Conservation (phyloP, 495 filamentous ascomycete species). For the Aspergillus sclerotiicarbonarius region DNA sequence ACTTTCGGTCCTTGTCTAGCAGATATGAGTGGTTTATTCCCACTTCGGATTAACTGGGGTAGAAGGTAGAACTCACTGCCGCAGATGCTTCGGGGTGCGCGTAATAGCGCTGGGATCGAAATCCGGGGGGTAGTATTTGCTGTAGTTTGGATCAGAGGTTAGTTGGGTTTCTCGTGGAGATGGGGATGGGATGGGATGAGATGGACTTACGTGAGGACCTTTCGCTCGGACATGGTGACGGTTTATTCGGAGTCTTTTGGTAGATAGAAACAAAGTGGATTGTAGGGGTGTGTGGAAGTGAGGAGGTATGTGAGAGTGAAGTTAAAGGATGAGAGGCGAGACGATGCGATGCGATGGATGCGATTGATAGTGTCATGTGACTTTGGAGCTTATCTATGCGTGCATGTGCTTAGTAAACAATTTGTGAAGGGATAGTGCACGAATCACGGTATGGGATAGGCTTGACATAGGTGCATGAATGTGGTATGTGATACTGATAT, state of each 20-base stretch:
- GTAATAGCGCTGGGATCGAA: conserved; percentile 88
- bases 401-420: no score
- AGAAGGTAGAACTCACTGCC: conserved; percentile 7
- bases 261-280: neutral
- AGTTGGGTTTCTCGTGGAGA: conserved; percentile 5
- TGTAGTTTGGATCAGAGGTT: conserved; percentile 4
- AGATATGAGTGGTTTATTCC: neutral
- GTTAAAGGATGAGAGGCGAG: neutral
- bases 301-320: neutral
- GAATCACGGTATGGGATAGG: no score
- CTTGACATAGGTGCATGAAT: no score
- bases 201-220: conserved; percentile 31
- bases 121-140: conserved; percentile 91
- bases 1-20: conserved; percentile 65
- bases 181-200: neutral
- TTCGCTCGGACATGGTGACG: conserved; percentile 75
- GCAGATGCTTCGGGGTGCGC: conserved; percentile 64
- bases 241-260: neutral
- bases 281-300: neutral
- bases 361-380: conserved; percentile 1
- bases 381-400: neutral
- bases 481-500: no score
- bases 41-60: neutral
- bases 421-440: no score
- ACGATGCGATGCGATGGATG: neutral